A percentile compares a stretch with the other conserved stretches of the same genome.
Conservation (phyloP, 108 stramenopile genomes). For the Nannochloropsis granulata region DNA sequence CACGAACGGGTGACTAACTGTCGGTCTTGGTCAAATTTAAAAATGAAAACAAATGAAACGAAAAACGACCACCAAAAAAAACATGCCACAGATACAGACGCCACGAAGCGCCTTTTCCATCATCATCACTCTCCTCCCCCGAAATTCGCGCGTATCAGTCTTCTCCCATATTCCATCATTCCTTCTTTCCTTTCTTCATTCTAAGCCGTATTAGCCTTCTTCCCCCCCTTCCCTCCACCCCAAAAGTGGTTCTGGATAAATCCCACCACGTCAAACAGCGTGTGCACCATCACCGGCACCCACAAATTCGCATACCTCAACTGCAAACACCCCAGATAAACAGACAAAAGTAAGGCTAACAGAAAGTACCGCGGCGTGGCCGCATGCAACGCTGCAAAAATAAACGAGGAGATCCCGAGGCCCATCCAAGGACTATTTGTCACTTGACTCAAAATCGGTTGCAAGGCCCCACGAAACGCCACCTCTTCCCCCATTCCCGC, state of each 20-base stretch:
- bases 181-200: not conserved
- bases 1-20: too few relatives aligned
- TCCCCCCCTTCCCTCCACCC: not conserved
- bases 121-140: too few relatives aligned
- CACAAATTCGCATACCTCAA: not conserved
- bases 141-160: too few relatives aligned
- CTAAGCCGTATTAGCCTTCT: not conserved
- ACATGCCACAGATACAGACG: too few relatives aligned
- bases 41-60: too few relatives aligned
- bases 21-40: too few relatives aligned
- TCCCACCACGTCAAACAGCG: not conserved
- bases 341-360: not conserved
- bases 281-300: not conserved
- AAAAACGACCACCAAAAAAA: too few relatives aligned
- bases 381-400: not conserved
- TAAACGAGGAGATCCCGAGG: not conserved
- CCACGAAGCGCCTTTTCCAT: too few relatives aligned
- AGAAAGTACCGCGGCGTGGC: not conserved
- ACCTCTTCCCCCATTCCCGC: not conserved
- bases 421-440: not conserved
- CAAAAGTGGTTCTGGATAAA: not conserved
- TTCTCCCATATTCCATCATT: not conserved
- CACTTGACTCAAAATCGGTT: not conserved
- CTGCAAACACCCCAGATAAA: not conserved
- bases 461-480: not conserved